A percentile compares a stretch with the other conserved stretches of the same genome.
phyloP scores from a whole-genome alignment of 2,329 filamentous ascomycete species.

The Alternaria arborescens region DNA sequence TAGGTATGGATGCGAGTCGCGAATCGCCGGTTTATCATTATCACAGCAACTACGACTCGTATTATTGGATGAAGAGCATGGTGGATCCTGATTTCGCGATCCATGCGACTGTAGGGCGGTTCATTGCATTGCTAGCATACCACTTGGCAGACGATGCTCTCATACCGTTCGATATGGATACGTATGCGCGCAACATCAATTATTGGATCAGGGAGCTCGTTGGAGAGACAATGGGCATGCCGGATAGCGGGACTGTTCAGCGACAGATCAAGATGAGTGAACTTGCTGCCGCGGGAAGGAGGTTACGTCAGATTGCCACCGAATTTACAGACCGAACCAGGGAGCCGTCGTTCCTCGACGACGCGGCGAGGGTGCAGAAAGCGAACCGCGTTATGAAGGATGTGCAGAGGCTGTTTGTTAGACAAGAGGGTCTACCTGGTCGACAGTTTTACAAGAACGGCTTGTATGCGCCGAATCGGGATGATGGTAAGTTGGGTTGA shows the following conservation, averaged over 20 bases:
- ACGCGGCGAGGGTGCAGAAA: not conserved
- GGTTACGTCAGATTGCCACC: not conserved
- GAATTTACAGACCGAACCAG: not conserved
- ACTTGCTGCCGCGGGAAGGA: not conserved
- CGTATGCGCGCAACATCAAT: slow-evolving; percentile 25
- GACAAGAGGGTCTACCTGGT: slow-evolving; percentile 11
- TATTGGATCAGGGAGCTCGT: slow-evolving; percentile 15
- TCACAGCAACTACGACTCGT: slow-evolving; percentile 58
- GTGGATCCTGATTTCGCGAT: slow-evolving; percentile 61
- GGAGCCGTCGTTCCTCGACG: not conserved
- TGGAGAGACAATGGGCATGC: not conserved
- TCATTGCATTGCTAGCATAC: slow-evolving; percentile 54
- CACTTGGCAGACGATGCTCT: slow-evolving; percentile 51
- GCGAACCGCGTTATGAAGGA: slow-evolving; percentile 11
- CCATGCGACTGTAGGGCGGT: slow-evolving; percentile 60
- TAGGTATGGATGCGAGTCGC: slow-evolving; percentile 31
- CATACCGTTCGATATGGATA: slow-evolving; percentile 50
- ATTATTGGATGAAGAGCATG: slow-evolving; percentile 62
- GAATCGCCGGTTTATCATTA: slow-evolving; percentile 57
- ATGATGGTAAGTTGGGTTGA: slow-evolving; percentile 7
- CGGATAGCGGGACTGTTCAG: not conserved
- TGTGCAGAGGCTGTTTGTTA: slow-evolving; percentile 15
- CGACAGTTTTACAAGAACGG: slow-evolving; percentile 19
- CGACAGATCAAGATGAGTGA: not conserved
- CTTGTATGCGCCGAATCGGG: slow-evolving; percentile 17